Percentiles rank a stretch among this genome's conserved stretches.
Conservation (phyloP, 1,284 basidiomycete genomes). For the Sanghuangporus sanghuang region DNA sequence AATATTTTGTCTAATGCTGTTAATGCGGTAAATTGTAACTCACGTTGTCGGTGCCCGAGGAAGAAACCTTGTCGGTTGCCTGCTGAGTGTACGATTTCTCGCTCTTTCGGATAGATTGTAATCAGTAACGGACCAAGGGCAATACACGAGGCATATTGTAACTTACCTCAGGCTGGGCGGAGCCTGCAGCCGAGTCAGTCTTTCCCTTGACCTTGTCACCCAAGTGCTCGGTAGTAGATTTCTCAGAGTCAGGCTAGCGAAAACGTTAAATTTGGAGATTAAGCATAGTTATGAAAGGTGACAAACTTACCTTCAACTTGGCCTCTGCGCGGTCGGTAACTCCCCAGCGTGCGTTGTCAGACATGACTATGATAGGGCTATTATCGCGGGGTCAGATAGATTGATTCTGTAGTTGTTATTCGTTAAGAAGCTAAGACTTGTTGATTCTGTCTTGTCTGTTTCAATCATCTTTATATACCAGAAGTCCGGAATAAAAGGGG, state of each 20-base stretch:
- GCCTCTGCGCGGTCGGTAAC: constrained; percentile 46
- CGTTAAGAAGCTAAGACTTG: too few species aligned
- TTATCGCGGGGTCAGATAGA: not conserved
- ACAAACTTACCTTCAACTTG: constrained; percentile 36
- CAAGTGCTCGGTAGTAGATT: constrained; percentile 47
- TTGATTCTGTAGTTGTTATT: not conserved
- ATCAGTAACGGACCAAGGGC: not conserved
- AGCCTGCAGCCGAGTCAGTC: constrained; percentile 29
- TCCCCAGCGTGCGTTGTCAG: constrained; percentile 36
- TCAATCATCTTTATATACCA: not conserved
- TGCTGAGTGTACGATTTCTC: constrained; percentile 42
- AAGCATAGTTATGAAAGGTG: not conserved
- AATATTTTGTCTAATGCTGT: not conserved
- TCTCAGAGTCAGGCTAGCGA: constrained; percentile 47
- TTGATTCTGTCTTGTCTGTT: not conserved
- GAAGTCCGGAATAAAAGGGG: not conserved
- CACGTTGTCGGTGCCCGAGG: not conserved
- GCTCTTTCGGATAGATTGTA: constrained; percentile 27
- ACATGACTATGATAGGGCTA: constrained; percentile 7
- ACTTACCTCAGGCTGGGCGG: constrained; percentile 39
- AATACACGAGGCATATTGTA: constrained; percentile 23
- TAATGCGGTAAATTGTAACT: not conserved
- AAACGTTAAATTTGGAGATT: not conserved
- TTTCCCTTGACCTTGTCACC: constrained; percentile 48
- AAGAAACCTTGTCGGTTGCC: constrained; percentile 34